Evolutionary conservation across 2,329 filamentous ascomycete genomes (phyloP).

Genomic region (Geosmithia flava): DNA sequence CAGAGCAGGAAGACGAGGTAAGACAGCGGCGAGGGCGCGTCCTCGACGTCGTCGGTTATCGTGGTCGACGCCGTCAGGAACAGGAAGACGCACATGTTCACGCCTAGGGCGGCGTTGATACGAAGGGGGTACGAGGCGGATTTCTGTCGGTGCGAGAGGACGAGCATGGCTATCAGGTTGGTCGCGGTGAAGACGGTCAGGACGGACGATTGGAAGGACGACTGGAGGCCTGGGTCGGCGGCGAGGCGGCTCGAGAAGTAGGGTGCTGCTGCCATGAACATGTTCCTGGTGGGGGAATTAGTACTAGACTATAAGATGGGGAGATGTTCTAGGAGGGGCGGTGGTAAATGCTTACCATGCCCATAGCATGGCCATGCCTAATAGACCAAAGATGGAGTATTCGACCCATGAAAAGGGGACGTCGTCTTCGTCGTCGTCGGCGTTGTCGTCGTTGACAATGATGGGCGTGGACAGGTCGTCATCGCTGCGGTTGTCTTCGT

Average conservation of each 20-base stretch:
- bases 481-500: background rate
- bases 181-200: slow-evolving; percentile 76
- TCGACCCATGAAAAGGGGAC: slow-evolving; percentile 70
- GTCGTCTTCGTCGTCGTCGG: slow-evolving; percentile 16
- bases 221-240: slow-evolving; percentile 61
- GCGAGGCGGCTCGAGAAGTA: slow-evolving; percentile 81
- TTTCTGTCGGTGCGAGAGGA: slow-evolving; percentile 70
- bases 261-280: slow-evolving; percentile 90
- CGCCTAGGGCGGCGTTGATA: slow-evolving; percentile 62
- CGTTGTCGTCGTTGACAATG: slow-evolving; percentile 7
- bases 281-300: slow-evolving; percentile 54
- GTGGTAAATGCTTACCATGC: slow-evolving; percentile 57
- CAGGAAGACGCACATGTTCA: slow-evolving; percentile 67
- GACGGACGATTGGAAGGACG: slow-evolving; percentile 83
- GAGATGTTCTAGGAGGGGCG: slow-evolving; percentile 1
- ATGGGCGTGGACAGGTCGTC: slow-evolving; percentile 5
- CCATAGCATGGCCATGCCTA: slow-evolving; percentile 94
- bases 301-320: slow-evolving; percentile 3
- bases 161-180: slow-evolving; percentile 63
- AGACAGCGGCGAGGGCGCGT: slow-evolving; percentile 42
- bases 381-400: slow-evolving; percentile 71
- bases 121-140: slow-evolving; percentile 79
- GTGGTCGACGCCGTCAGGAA: slow-evolving; percentile 72
- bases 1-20: slow-evolving; percentile 77
- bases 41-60: slow-evolving; percentile 28